phyloP scores from a whole-genome alignment of 2,329 filamentous ascomycete species.

The Biscogniauxia marginata region DNA sequence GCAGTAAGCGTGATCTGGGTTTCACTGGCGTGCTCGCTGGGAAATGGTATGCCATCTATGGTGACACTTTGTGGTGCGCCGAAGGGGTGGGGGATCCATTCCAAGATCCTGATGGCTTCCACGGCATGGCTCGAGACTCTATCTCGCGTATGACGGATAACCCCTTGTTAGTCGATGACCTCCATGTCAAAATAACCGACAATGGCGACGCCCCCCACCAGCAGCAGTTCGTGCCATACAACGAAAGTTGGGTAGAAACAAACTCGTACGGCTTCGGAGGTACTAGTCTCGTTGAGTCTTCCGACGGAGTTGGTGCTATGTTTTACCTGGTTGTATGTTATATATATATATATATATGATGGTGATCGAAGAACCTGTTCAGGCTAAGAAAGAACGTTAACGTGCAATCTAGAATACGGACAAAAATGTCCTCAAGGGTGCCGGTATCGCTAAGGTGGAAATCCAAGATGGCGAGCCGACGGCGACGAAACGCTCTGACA shows the following conservation, averaged over 20 bases:
- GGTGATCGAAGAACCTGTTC: too few species aligned
- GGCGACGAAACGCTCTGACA: conserved; percentile 30
- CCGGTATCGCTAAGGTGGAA: conserved; percentile 37
- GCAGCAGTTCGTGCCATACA: conserved; percentile 37
- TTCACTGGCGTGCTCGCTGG: conserved; percentile 37
- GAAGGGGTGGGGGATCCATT: conserved; percentile 33
- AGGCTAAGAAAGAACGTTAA: too few species aligned
- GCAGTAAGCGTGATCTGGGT: conserved; percentile 37
- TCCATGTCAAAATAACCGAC: conserved; percentile 31
- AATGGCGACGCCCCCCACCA: conserved; percentile 33
- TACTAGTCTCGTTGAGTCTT: conserved; percentile 38
- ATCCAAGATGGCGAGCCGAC: conserved; percentile 34
- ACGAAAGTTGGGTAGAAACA: conserved; percentile 37
- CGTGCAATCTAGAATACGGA: conserved; percentile 25
- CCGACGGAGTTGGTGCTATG: conserved; percentile 31
- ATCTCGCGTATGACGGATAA: conserved; percentile 35
- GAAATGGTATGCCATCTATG: conserved; percentile 40
- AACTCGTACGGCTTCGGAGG: conserved; percentile 38
- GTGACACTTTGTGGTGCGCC: conserved; percentile 37
- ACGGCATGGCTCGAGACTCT: conserved; percentile 41
- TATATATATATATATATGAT: not conserved
- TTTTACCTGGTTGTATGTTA: conserved; percentile 37
- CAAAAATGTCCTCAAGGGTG: conserved; percentile 34
- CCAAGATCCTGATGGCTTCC: conserved; percentile 33
- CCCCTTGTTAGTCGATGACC: conserved; percentile 36